phyloP scores from a whole-genome alignment of 176 grass and related monocot species.

The Thinopyrum elongatum region DNA sequence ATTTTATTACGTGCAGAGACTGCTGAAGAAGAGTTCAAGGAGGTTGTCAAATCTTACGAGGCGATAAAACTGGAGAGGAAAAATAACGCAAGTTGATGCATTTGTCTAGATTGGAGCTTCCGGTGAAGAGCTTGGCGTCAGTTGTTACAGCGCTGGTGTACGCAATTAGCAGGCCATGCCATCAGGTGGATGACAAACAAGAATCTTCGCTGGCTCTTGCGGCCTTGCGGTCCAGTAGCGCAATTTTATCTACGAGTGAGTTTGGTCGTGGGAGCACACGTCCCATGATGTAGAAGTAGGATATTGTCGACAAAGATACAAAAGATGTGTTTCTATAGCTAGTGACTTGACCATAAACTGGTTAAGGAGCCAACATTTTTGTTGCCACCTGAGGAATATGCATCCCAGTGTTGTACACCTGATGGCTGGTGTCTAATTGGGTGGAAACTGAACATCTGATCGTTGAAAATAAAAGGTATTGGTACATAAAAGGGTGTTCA shows the following conservation, averaged over 20 bases:
- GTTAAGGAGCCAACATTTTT: slow-evolving; percentile 28
- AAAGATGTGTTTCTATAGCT: slow-evolving; percentile 1
- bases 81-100: slow-evolving; percentile 40
- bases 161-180: background rate
- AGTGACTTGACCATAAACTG: slow-evolving; percentile 14
- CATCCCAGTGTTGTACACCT: background rate
- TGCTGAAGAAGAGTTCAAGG: slow-evolving; percentile 91
- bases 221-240: background rate
- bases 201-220: background rate
- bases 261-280: slow-evolving; percentile 3
- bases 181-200: slow-evolving; percentile 7
- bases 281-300: slow-evolving; percentile 28
- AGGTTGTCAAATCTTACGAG: slow-evolving; percentile 86
- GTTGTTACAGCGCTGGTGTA: background rate
- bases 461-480: background rate
- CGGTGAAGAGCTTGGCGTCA: background rate
- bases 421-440: background rate
- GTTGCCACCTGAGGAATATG: background rate
- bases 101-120: background rate
- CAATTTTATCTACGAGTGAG: background rate
- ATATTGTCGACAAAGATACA: slow-evolving; percentile 17
- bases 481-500: background rate
- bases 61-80: slow-evolving; percentile 87
- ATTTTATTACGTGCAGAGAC: slow-evolving; percentile 48
- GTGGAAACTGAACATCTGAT: background rate